Evolutionary conservation across 2,329 filamentous ascomycete species (phyloP), one percentile per base, ranked within the genome.

Genomic region (Orbilia oligospora): DNA sequence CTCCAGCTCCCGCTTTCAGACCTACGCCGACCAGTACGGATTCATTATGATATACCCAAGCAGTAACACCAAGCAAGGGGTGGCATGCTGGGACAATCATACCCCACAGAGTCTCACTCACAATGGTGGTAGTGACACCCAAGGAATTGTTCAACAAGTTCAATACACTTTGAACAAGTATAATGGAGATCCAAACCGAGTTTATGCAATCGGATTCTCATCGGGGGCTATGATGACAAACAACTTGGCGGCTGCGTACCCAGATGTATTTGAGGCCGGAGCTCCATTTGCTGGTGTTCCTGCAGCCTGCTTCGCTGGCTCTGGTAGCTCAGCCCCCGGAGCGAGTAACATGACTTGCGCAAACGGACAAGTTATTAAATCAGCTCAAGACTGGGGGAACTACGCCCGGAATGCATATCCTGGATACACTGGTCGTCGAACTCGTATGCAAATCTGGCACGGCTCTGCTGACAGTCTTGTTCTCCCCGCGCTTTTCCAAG

Each of bases 191-290:
- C 30, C 82, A 6, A 80, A 66, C 12, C 83, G 83, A 6, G 82
- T 84, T 0, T 84, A 83, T 71, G 82, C 83, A 22, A 83, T 83
- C 1, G 83, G 83, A 2, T 69, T 83, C 3, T 83, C 83, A 8
- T 83, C 82, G 0, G 83, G 83, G 4, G 83, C 83, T 2, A 84
- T 84, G 83, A 84, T 84, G 83, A 83, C 0, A 85, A 87, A 87
- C 78, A 86, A 87, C 80, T 82, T 88, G 46, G 84, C 85, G 0
- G 86, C 85, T 1, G 83, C 85, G 0, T 88, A 88, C 81, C 86
- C 87, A 0, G 86, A 87, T 22, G 76, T 88, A 30, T 87, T 88
- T 80, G 83, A 83, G 0, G 87, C 86, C 0, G 87, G 83, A 1
- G 84, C 85, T 6, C 85, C 83, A 12, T 87, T 86, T 82, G 84